Percentiles rank a stretch among this genome's conserved stretches.
Conservation (phyloP, 192 early-diverging fungal species). For the Obelidium mucronatum region DNA sequence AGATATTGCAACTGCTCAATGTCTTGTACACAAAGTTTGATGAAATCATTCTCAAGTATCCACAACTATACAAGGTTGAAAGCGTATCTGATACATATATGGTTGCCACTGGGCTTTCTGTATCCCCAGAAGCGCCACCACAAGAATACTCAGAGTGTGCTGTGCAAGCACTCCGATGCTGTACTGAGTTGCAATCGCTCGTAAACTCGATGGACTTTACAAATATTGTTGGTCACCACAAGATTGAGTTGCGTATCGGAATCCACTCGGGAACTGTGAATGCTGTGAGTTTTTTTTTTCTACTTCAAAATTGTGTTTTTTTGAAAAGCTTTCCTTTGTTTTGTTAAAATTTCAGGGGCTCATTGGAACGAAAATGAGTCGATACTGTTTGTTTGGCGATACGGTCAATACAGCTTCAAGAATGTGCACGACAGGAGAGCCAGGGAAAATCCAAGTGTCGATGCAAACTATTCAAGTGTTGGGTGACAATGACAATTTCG, state of each 20-base stretch:
- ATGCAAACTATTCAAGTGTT: constrained; percentile 31
- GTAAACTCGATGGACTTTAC: constrained; percentile 15
- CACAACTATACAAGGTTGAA: constrained; percentile 33
- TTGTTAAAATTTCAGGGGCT: constrained; percentile 40
- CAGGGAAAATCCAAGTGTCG: constrained; percentile 42
- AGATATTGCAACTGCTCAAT: constrained; percentile 30
- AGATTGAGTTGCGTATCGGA: constrained; percentile 40
- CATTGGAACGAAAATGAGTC: constrained; percentile 52
- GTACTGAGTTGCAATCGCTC: constrained; percentile 11
- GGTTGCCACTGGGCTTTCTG: constrained; percentile 34
- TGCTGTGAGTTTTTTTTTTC: constrained; percentile 22
- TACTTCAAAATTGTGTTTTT: neutral
- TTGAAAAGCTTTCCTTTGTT: neutral
- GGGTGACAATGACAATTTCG: constrained; percentile 27
- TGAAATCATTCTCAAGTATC: constrained; percentile 11
- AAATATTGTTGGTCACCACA: constrained; percentile 15
- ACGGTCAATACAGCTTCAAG: constrained; percentile 44
- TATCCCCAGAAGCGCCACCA: neutral
- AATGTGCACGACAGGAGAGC: constrained; percentile 44
- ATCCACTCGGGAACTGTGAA: constrained; percentile 41
- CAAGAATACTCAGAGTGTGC: constrained; percentile 11
- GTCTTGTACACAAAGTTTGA: constrained; percentile 29
- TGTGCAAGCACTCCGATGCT: constrained; percentile 14
- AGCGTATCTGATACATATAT: constrained; percentile 35
- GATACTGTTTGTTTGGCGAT: constrained; percentile 53